phyloP scores from a whole-genome alignment of 2,329 filamentous ascomycete genomes.

The Fusarium mundagurra region DNA sequence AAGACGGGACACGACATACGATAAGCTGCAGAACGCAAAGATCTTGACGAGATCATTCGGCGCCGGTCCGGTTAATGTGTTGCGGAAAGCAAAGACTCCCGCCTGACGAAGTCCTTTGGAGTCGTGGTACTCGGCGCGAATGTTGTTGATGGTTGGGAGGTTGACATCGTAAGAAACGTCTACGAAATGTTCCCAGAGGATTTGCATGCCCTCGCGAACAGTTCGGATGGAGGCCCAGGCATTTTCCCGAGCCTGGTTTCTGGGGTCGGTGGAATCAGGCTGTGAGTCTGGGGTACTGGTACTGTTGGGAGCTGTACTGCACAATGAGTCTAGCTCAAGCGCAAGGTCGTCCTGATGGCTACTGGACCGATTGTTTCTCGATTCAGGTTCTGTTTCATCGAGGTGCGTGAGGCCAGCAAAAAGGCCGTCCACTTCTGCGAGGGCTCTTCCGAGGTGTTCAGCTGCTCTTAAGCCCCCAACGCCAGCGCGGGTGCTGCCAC shows the following conservation, averaged over 20 bases:
- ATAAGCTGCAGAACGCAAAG: slow-evolving; percentile 36
- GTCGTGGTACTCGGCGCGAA: slow-evolving; percentile 2
- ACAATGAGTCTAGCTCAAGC: neutral
- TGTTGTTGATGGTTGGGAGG: neutral
- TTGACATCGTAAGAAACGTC: neutral
- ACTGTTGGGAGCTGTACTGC: fast-evolving
- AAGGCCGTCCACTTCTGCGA: slow-evolving; percentile 25
- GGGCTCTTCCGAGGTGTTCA: neutral
- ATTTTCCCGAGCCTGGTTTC: neutral
- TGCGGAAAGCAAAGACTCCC: slow-evolving; percentile 31
- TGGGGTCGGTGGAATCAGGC: neutral
- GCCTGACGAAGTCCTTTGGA: slow-evolving; percentile 20
- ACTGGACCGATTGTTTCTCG: fast-evolving
- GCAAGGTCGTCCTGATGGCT: neutral
- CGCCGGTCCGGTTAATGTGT: neutral
- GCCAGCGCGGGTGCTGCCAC: neutral
- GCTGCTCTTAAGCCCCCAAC: neutral
- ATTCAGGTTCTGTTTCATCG: neutral
- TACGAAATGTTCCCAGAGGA: slow-evolving; percentile 12
- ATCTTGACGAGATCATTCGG: slow-evolving; percentile 14
- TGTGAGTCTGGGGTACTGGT: neutral
- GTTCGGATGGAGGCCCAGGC: slow-evolving; percentile 14
- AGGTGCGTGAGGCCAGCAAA: slow-evolving; percentile 22
- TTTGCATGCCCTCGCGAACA: slow-evolving; percentile 5
- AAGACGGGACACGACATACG: slow-evolving; percentile 27